A percentile compares a stretch with the other conserved stretches of the same genome.
phyloP scores from a whole-genome alignment of 805 yeast genomes.

The Suhomyces sp. region DNA sequence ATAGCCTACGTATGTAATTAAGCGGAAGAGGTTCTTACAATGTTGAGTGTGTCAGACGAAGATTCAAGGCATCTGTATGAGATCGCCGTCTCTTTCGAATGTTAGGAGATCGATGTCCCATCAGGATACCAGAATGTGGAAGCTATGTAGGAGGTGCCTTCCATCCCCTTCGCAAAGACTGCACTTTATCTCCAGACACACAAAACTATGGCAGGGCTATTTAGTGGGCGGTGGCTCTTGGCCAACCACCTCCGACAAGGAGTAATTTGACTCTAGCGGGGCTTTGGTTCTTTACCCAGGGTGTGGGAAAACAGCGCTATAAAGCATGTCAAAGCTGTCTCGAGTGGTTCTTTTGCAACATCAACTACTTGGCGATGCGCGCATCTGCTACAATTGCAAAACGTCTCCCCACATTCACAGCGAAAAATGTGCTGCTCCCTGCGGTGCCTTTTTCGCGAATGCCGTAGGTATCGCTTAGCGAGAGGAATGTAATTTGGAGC shows the following conservation, averaged over 20 bases:
- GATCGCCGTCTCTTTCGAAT: neutral
- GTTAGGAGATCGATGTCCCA: neutral
- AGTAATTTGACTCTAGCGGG: neutral
- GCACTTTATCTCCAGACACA: neutral
- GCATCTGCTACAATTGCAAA: neutral
- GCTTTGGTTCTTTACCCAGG: neutral
- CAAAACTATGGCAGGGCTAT: neutral
- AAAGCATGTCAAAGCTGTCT: neutral
- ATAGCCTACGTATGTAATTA: neutral
- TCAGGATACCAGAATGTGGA: neutral
- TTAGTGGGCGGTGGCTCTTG: neutral
- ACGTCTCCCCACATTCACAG: neutral
- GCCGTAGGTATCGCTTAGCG: neutral
- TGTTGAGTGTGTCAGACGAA: constrained; percentile 1
- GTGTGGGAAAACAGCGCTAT: neutral
- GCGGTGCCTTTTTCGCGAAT: neutral
- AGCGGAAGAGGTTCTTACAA: neutral
- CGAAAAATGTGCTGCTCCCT: neutral
- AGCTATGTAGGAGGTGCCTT: neutral
- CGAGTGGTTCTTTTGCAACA: neutral
- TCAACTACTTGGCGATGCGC: neutral
- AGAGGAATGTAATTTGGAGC: neutral
- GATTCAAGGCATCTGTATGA: neutral
- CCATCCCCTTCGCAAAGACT: neutral
- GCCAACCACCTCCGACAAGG: neutral